These are phyloP conservation scores for Chionographis japonica DNA, from an alignment of 106 monocot genomes.

Conservation along the genomic window DNA sequence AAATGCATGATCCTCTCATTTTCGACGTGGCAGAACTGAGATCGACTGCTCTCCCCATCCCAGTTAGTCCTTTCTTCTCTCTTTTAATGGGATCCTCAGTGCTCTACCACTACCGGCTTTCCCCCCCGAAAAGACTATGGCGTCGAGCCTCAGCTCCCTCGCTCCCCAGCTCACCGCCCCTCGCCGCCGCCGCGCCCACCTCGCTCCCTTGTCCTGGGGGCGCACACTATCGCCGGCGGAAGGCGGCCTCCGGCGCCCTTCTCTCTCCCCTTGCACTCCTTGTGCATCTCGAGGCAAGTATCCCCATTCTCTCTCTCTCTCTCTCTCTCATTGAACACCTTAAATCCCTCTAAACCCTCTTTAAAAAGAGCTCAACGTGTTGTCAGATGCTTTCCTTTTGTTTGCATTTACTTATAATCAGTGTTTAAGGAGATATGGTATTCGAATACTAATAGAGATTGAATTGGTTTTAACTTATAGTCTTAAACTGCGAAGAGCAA, in stretches of 20 bases:
- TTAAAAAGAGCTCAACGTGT: no score
- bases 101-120: no score
- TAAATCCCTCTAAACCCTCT: no score
- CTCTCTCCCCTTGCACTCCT: background rate
- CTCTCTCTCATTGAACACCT: background rate
- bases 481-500: no score
- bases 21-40: conserved; percentile 65
- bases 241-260: background rate
- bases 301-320: background rate
- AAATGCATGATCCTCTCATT: conserved; percentile 24
- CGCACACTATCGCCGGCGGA: conserved; percentile 14
- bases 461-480: no score
- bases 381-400: no score
- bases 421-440: no score
- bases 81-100: background rate
- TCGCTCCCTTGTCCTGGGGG: conserved; percentile 20
- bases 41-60: conserved; percentile 29
- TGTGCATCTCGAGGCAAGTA: conserved; percentile 23
- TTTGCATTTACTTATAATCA: no score
- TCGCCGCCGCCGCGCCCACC: background rate
- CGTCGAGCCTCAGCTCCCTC: conserved; percentile 41
- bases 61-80: background rate
- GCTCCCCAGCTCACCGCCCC: conserved; percentile 21
- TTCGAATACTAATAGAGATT: no score
- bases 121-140: conserved; percentile 21